These are phyloP conservation scores for Penicillium chermesinum DNA, from an alignment of 495 filamentous ascomycete genomes.

Conservation along the genomic window DNA sequence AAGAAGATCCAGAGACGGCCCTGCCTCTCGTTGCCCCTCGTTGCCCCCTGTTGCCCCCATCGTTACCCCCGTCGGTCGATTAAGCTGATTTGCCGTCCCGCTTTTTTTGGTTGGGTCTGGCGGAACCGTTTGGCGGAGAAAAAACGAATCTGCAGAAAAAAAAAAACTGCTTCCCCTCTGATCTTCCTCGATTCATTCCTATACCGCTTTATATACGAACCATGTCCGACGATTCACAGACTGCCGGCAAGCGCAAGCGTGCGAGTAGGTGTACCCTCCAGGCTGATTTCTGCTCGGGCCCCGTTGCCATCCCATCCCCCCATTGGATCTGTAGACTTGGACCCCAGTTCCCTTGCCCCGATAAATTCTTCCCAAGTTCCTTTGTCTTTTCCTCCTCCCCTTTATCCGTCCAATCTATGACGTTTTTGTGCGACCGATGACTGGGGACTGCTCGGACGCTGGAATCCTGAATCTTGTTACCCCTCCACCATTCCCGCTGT, in stretches of 20 bases:
- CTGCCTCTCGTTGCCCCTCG: too few species aligned
- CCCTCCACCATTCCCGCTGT: not conserved
- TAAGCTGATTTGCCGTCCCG: conserved; percentile 10
- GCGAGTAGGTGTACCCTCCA: conserved; percentile 35
- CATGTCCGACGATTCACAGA: conserved; percentile 37
- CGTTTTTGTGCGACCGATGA: not conserved
- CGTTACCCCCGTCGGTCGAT: too few species aligned
- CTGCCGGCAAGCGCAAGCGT: conserved; percentile 47
- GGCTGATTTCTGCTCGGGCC: conserved; percentile 1
- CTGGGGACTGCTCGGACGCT: not conserved
- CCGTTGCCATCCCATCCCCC: not conserved
- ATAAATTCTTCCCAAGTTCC: not conserved
- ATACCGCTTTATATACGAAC: conserved; percentile 6
- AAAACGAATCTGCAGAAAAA: conserved; percentile 4
- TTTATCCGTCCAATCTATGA: not conserved
- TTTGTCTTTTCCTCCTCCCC: conserved; percentile 1
- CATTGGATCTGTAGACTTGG: not conserved
- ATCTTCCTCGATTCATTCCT: conserved; percentile 2
- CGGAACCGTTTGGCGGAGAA: conserved; percentile 16
- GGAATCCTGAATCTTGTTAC: not conserved
- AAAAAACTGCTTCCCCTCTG: conserved; percentile 22
- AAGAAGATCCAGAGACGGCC: too few species aligned
- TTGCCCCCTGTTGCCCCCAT: too few species aligned
- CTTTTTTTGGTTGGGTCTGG: conserved; percentile 8
- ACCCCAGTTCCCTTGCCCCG: not conserved